Percentiles rank a stretch among this genome's conserved stretches.
phyloP scores from a whole-genome alignment of 1,139 yeast species.

The Geotrichum candidum region DNA sequence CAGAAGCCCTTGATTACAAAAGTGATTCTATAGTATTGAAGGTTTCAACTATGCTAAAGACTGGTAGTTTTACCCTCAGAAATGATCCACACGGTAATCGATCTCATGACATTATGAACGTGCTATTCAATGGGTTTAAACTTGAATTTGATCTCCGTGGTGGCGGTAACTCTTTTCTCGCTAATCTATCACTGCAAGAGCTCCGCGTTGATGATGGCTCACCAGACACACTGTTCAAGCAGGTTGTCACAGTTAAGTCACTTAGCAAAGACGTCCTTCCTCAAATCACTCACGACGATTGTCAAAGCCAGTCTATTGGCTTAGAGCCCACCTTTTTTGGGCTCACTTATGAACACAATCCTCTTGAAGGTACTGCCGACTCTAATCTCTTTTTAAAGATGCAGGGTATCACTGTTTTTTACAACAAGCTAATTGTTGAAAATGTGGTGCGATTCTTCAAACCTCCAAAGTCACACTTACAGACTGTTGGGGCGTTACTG shows the following conservation, averaged over 20 bases:
- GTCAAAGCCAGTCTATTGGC: slow-evolving; percentile 22
- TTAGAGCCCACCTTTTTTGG: slow-evolving; percentile 62
- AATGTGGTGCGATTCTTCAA: slow-evolving; percentile 68
- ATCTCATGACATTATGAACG: slow-evolving; percentile 58
- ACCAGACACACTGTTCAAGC: slow-evolving; percentile 63
- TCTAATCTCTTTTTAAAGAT: slow-evolving; percentile 66
- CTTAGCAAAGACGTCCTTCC: slow-evolving; percentile 34
- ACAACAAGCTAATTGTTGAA: slow-evolving; percentile 75
- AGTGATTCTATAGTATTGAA: slow-evolving; percentile 64
- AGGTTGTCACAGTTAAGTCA: slow-evolving; percentile 78
- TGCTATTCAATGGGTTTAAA: slow-evolving; percentile 72
- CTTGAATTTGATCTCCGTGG: slow-evolving; percentile 62
- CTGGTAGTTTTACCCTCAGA: slow-evolving; percentile 69
- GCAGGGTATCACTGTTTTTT: slow-evolving; percentile 82
- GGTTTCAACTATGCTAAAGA: slow-evolving; percentile 58
- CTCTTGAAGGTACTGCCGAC: slow-evolving; percentile 78
- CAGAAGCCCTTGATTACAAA: slow-evolving; percentile 59
- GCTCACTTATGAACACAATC: slow-evolving; percentile 76
- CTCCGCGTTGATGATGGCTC: slow-evolving; percentile 86
- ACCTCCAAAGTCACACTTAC: slow-evolving; percentile 82
- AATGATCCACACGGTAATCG: slow-evolving; percentile 30
- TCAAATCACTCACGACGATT: slow-evolving; percentile 18
- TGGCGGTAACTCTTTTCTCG: slow-evolving; percentile 63
- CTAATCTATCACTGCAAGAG: slow-evolving; percentile 70
- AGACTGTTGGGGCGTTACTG: slow-evolving; percentile 85